Evolutionary conservation across 768 basidiomycete genomes (phyloP), one percentile per base, ranked within the genome.

Genomic region (Strobilomyces dryophilus): DNA sequence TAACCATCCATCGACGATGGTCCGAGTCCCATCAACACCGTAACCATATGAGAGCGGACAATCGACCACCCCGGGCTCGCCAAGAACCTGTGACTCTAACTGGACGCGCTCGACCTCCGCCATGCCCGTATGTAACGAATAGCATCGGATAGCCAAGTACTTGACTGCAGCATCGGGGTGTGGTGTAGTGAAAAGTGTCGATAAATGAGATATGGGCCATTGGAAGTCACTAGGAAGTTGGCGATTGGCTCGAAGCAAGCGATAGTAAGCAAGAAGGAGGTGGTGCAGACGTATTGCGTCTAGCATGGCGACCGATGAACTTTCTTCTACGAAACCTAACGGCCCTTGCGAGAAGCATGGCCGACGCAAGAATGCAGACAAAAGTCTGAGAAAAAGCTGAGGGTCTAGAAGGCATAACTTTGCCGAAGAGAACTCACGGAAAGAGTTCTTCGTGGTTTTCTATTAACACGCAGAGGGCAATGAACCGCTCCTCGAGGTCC

Each of bases 251-350:
- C 79, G 77, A 17, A 94, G 74, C 45, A 95, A 77, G 36, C 94
- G 85, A 64, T 89, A 89, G 62, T 94, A 91, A 1, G 89, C 81
- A 41, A 95, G 75, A 31, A 97, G 78, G 0, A 88, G 67, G 46
- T 75, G 74, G 21, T 94, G 89, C 12, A 94, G 70, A n/a, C 77
- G 76, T 18, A 63, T 61, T 6, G 67, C 49, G 35, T 84, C 75
- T 45, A 75, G 53, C 2, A 61, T 53, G n/a, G 66, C 46, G 17
- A 69, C 45, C 4, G 71, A 63, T 4, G 71, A 52, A 9, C 61
- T 52, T 42, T 55, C 47, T 45, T 73, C 60, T 18, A 83, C 61
- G 47, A 64, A 77, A 73, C 72, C 66, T 10, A 94, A 65, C 2
- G 84, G 86, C 1, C 89, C 84, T 15, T 74, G 65, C 53, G 68